A percentile compares a stretch with the other conserved stretches of the same genome.
Conservation (phyloP, 23 red algal species). For the Gracilaria gracilis region DNA sequence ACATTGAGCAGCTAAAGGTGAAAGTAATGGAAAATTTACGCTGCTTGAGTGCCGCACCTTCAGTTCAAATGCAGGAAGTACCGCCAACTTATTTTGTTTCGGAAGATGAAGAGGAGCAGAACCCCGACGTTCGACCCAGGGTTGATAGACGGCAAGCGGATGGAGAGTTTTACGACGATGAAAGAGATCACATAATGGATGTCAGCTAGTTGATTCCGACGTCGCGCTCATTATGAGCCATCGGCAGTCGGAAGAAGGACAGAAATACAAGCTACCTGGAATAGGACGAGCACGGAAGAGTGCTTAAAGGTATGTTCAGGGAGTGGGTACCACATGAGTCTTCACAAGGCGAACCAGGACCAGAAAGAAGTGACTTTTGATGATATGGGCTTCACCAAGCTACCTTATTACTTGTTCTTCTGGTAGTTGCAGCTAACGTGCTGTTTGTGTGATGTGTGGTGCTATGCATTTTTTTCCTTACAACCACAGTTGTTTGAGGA, state of each 20-base stretch:
- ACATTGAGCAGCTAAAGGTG: conserved; percentile 94
- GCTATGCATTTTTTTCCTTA: too few relatives aligned
- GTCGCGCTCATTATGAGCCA: not conserved
- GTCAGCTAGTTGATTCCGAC: not conserved
- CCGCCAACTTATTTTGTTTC: conserved; percentile 76
- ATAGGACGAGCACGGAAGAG: not conserved
- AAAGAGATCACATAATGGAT: conserved; percentile 65
- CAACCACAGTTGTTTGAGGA: too few relatives aligned
- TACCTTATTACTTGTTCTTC: not conserved
- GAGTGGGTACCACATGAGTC: too few relatives aligned
- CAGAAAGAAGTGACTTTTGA: too few relatives aligned
- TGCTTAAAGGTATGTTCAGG: not conserved
- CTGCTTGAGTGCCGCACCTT: conserved; percentile 81
- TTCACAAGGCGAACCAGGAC: too few relatives aligned
- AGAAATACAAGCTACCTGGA: conserved; percentile 6
- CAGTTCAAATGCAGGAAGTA: conserved; percentile 95
- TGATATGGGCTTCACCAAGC: too few relatives aligned
- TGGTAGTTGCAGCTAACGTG: not conserved
- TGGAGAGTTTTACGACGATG: conserved; percentile 71
- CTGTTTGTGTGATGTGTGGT: not conserved
- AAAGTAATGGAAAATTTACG: conserved; percentile 95
- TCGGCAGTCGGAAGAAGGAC: not conserved
- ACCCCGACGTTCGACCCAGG: conserved; percentile 55
- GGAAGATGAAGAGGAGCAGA: conserved; percentile 77
- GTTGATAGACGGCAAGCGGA: conserved; percentile 52